Conservation (phyloP, 2,329 filamentous ascomycete genomes). For the Colletotrichum noveboracense region DNA sequence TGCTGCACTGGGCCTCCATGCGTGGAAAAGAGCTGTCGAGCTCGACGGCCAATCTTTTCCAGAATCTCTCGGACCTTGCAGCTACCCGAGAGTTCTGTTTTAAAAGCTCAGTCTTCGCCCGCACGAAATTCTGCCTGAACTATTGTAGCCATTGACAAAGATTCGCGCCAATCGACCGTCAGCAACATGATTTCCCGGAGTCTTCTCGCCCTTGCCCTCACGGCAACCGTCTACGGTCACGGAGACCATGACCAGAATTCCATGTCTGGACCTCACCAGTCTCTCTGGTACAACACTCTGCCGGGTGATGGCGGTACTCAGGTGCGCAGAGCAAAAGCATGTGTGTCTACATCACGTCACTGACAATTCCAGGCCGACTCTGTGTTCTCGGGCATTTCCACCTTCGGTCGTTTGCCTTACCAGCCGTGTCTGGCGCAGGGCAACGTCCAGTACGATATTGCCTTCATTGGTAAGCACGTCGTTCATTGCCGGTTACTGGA, state of each 20-base stretch:
- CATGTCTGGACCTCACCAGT: slow-evolving; percentile 72
- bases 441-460: slow-evolving; percentile 80
- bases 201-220: slow-evolving; percentile 44
- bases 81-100: not conserved
- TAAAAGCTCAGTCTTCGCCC: slow-evolving; percentile 7
- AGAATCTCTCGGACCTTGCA: not conserved
- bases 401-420: slow-evolving; percentile 82
- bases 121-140: not conserved
- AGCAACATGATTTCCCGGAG: slow-evolving; percentile 31
- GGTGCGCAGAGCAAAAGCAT: slow-evolving; percentile 46
- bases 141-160: not conserved
- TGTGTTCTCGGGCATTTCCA: slow-evolving; percentile 87
- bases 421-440: slow-evolving; percentile 75
- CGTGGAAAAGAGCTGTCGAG: slow-evolving; percentile 10
- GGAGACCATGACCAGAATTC: slow-evolving; percentile 64
- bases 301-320: slow-evolving; percentile 86
- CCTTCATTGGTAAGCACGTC: slow-evolving; percentile 71
- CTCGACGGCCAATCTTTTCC: not conserved
- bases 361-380: slow-evolving; percentile 70
- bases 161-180: not conserved
- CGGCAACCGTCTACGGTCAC: slow-evolving; percentile 63
- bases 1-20: not conserved
- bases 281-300: slow-evolving; percentile 82
- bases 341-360: not conserved
- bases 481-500: not conserved